Conservation (phyloP, 345 rosid genomes). For the Lagerstroemia speciosa region DNA sequence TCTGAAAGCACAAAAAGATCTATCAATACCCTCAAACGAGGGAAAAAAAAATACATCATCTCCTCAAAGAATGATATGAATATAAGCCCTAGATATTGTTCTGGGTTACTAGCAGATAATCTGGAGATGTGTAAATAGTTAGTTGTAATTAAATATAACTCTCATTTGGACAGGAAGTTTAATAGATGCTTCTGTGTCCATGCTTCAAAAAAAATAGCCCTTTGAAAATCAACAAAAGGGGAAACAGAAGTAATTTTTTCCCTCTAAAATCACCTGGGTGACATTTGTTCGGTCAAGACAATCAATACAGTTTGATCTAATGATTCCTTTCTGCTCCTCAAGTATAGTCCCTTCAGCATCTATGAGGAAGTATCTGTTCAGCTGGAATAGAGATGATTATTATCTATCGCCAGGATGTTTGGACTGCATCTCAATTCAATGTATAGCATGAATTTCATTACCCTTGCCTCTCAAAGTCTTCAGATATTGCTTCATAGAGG, state of each 20-base stretch:
- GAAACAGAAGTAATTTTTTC: neutral
- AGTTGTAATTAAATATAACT: neutral
- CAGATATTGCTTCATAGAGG: slow-evolving; percentile 65
- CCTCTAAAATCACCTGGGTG: slow-evolving; percentile 56
- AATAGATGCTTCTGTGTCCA: neutral
- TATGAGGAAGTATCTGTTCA: slow-evolving; percentile 80
- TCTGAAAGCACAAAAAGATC: slow-evolving; percentile 30
- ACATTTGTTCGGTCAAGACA: slow-evolving; percentile 98
- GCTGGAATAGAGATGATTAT: slow-evolving; percentile 50
- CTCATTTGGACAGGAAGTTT: neutral
- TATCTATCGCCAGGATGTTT: slow-evolving; percentile 27
- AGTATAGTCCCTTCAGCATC: slow-evolving; percentile 58
- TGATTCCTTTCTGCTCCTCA: slow-evolving; percentile 79
- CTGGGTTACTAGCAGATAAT: neutral
- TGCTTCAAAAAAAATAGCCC: neutral
- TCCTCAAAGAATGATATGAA: neutral
- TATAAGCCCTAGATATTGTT: neutral
- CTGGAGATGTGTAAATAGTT: neutral
- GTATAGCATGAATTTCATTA: slow-evolving; percentile 22
- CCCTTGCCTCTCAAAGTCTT: slow-evolving; percentile 82
- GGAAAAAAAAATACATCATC: neutral
- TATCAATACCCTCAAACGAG: neutral
- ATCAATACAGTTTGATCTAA: slow-evolving; percentile 93
- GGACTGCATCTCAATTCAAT: slow-evolving; percentile 3
- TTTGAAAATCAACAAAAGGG: neutral